These are phyloP conservation scores for Seminavis robusta DNA, from an alignment of 108 stramenopile genomes.

Conservation along the genomic window DNA sequence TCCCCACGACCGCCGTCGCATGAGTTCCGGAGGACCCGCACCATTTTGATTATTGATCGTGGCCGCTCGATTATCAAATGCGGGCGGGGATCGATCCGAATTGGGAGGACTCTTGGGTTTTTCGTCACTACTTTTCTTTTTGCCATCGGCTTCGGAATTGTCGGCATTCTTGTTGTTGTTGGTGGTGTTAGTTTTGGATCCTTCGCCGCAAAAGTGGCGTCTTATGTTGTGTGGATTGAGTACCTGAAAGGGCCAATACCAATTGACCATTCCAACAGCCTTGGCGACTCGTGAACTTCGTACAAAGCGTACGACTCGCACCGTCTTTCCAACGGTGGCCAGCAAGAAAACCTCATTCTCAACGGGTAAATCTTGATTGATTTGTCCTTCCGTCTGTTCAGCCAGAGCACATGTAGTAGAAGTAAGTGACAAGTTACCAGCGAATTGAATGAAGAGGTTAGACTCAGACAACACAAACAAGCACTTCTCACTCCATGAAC, in stretches of 20 bases:
- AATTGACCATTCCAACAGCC: constrained; percentile 26
- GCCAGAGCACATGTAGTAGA: no score
- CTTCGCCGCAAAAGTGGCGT: background rate
- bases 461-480: no score
- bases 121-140: no score
- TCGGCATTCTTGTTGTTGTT: background rate
- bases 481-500: no score
- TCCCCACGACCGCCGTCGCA: constrained; percentile 16
- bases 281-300: constrained; percentile 47
- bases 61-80: background rate
- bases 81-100: background rate
- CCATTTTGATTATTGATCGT: background rate
- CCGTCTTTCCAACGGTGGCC: constrained; percentile 46
- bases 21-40: background rate
- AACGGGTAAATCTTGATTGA: constrained; percentile 5
- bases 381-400: no score
- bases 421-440: no score
- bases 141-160: background rate
- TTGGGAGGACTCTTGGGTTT: no score
- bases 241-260: constrained; percentile 22
- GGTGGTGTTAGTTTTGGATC: background rate
- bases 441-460: no score
- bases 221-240: no score
- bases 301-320: constrained; percentile 67
- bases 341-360: constrained; percentile 26